A percentile compares a stretch with the other conserved stretches of the same genome.
These are phyloP conservation scores for Pythium graminicola DNA, from an alignment of 352 stramenopile species.

Conservation along the genomic window DNA sequence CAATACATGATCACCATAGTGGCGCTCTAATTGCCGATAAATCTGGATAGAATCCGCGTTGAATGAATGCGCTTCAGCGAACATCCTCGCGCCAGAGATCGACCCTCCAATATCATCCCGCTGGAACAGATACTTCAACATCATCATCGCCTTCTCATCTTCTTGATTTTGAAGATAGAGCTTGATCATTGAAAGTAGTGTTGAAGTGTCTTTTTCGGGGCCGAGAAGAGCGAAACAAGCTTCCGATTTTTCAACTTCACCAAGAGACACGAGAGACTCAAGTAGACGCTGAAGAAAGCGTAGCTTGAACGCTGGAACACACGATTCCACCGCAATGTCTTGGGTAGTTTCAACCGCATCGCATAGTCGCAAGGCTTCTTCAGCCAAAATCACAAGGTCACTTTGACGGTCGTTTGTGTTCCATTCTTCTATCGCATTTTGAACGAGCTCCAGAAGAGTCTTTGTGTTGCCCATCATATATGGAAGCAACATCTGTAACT, in stretches of 20 bases:
- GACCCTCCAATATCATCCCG: constrained; percentile 40
- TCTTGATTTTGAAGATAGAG: constrained; percentile 41
- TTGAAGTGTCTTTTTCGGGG: constrained; percentile 7
- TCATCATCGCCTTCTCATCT: constrained; percentile 40
- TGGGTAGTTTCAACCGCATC: constrained; percentile 38
- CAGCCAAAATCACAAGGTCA: constrained; percentile 37
- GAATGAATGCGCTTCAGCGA: constrained; percentile 37
- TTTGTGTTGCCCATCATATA: constrained; percentile 45
- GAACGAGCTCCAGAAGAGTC: constrained; percentile 42
- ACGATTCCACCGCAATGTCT: constrained; percentile 24
- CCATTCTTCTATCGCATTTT: constrained; percentile 46
- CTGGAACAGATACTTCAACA: constrained; percentile 47
- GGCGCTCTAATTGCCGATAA: constrained; percentile 53
- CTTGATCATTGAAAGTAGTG: constrained; percentile 49
- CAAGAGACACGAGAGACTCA: constrained; percentile 34
- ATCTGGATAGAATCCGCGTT: constrained; percentile 47
- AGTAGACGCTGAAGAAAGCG: constrained; percentile 41
- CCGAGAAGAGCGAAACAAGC: constrained; percentile 37
- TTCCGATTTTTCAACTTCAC: constrained; percentile 55
- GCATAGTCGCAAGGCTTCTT: constrained; percentile 54
- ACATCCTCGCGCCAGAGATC: constrained; percentile 38
- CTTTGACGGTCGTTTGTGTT: constrained; percentile 26
- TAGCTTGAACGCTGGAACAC: constrained; percentile 35
- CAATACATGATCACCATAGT: constrained; percentile 47
- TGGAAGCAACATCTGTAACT: constrained; percentile 67